phyloP scores from a whole-genome alignment of 192 early-diverging fungal genomes.

The Coemansia sp. region DNA sequence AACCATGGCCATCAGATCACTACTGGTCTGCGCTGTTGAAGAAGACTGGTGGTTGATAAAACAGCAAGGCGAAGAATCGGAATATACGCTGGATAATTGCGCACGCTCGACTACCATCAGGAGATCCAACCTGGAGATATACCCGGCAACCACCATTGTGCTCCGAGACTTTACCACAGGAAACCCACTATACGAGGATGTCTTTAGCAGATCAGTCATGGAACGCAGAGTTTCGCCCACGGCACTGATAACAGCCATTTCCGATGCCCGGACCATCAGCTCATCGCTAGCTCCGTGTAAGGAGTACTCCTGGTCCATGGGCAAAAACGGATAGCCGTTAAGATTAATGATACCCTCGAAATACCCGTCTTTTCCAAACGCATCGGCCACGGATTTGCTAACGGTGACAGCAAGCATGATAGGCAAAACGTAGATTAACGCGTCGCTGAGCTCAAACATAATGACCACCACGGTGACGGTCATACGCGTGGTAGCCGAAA shows the following conservation, averaged over 20 bases:
- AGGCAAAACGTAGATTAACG: slow-evolving; percentile 91
- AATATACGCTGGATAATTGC: slow-evolving; percentile 18
- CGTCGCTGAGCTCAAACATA: slow-evolving; percentile 99
- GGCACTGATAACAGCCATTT: slow-evolving; percentile 58
- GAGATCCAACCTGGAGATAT: slow-evolving; percentile 66
- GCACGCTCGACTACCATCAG: slow-evolving; percentile 34
- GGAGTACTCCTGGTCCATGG: slow-evolving; percentile 61
- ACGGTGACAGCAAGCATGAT: slow-evolving; percentile 76
- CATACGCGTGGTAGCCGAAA: slow-evolving; percentile 87
- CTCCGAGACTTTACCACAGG: slow-evolving; percentile 64
- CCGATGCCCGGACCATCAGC: slow-evolving; percentile 64
- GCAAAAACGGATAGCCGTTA: slow-evolving; percentile 68
- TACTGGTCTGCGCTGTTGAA: background rate
- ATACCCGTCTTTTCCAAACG: slow-evolving; percentile 55
- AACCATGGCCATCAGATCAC: too few species aligned
- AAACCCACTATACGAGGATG: slow-evolving; percentile 67
- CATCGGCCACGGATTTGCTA: slow-evolving; percentile 57
- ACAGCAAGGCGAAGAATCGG: slow-evolving; percentile 34
- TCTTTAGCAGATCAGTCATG: slow-evolving; percentile 43
- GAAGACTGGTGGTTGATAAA: slow-evolving; percentile 3
- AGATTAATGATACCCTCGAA: slow-evolving; percentile 59
- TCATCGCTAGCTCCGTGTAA: slow-evolving; percentile 58
- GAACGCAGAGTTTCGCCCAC: slow-evolving; percentile 54
- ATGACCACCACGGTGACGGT: slow-evolving; percentile 92
- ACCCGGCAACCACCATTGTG: slow-evolving; percentile 67